Evolutionary conservation across 2,329 filamentous ascomycete species (phyloP), one percentile per base, ranked within the genome.

Genomic region (Aspergillus calidoustus): DNA sequence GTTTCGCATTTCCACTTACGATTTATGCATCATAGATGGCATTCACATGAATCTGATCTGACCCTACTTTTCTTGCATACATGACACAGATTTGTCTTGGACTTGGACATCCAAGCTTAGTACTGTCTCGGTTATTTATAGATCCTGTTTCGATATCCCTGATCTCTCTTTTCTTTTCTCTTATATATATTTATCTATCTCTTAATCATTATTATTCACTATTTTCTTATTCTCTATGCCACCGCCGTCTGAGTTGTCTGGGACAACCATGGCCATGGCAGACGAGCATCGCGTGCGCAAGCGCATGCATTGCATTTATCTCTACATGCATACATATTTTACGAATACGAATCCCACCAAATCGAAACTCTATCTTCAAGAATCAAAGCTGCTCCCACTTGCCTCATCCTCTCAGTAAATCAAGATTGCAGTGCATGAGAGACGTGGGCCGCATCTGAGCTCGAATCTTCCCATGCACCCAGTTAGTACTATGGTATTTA

Each of bases 1-100:
- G 31, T 43, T 48, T 56, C 49, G 44, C 54, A 57, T 61, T 56
- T 28, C 49, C 23, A 34, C 49, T 60, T 63, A 63, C 58, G 61
- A 63, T 58, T 63, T 57, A 63, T 55, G 61, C 58, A 63, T 61
- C 59, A 60, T 63, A 60, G 53, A 57, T 9, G 57, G 48, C 43
- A 56, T 56, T 46, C 31, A 31, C 48, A 54, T 56, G 28, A 43
- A 13, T 49, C 48, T 49, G 8, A 48, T 25, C 23, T 44, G 28
- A 30, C 34, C 51, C 28, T 54, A 30, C 22, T 15, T 11, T 30
- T 41, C 31, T 52, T 19, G 19, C 34, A 31, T 8, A 17, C 19
- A 28, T 25, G 28, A 38, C 30, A 38, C 8, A 11, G 50, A 56
- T 25, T 31, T 25, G 38, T 34, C 17, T 55, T 15, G 25, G 6